Base-by-base conservation (phyloP, 352 stramenopile species). In the Pythium sukuiense region DNA sequence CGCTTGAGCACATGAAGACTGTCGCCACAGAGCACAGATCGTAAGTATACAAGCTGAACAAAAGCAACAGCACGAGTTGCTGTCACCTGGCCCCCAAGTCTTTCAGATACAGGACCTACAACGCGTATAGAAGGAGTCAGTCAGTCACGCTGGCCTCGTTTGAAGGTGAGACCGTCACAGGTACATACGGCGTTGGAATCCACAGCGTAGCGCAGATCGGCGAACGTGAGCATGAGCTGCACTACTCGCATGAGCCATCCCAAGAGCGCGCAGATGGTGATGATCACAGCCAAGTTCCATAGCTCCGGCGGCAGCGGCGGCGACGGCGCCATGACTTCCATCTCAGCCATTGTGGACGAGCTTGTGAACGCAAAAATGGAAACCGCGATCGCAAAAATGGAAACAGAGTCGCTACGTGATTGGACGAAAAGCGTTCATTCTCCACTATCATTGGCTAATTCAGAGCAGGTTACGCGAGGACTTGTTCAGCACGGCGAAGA, bases 261-360 rank as follows among this genome's bases (percentile, higher is more conserved):
- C 43, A 81, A 39, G 9, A 89, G 60, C 11, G 71, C 67, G 48
- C 76, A 84, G 39, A 85, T 55, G 55, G 83, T 56, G 14, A 76
- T 39, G n/a, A 87, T 57, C 27, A 77, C 72, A 41, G 63, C 73
- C 8, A 88, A 70, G 63, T 90, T 90, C 80, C 82, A 90, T 39
- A 87, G 67, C 70, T 90, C 81, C 3, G 74, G 74, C 7, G 77
- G 18, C 24, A 83, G 63, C 35, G 69, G 63, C 41, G 70, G 66
- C 45, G 69, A 63, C 43, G 41, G 41, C 18, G 39, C 11, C n/a
- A 55, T 32, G 29, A 49, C 7, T 33, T 13, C 30, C 1, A 24
- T 37, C 16, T 55, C 43, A 53, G 14, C 35, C n/a, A 35, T 33
- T 39, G 55, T 58, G 20, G 1, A 13, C 41, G 43, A 39, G 33